Evolutionary conservation across 140 eudicot species (phyloP), one percentile per base, ranked within the genome.

Genomic region (Flaveria floridana): DNA sequence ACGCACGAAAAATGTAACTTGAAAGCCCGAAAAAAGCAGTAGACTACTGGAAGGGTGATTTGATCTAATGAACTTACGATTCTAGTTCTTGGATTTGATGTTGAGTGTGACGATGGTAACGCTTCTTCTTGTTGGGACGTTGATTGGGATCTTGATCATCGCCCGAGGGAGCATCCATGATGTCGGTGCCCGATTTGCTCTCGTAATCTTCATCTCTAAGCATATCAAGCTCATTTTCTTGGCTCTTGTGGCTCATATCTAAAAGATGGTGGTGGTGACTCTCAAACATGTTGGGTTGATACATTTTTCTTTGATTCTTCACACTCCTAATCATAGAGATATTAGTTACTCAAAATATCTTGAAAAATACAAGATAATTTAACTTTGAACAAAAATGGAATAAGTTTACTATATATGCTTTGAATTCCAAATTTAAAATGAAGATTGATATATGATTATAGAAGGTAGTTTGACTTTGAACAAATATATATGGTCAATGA

Each of bases 201-300:
- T 85, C 95, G 11, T 79, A 79, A 37, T 89, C 96, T 1, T 87
- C 96, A 37, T 86, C 98, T 72, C 98, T 80, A 59, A 89, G 84
- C 62, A 86, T 68, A 47, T 87, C 96, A 72, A 89, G 73, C 85
- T 92, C 93, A 57, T 79, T 85, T 66, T 92, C 98, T 3, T 91
- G 86, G 1, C 81, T 50, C 73, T 86, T 86, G 68, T 87, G 95
- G 67, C 52, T 81, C 92, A 86, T 84, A 63, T 92, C 98, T 55
- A 92, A 91, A 37, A 89, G 82, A 69, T 92, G 84, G 21, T 82
- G 90, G 51, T 87, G 94, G 41, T 89, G 95, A 39, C 88, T 78
- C 16, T 89, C 95, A 77, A 92, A 89, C 89, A 89, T 92, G 85
- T 86, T 92, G 76, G 95, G 89, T 76, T 84, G 97, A 81, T 81